Conservation (phyloP, 306 rosid species). For the Carpinus fangiana region DNA sequence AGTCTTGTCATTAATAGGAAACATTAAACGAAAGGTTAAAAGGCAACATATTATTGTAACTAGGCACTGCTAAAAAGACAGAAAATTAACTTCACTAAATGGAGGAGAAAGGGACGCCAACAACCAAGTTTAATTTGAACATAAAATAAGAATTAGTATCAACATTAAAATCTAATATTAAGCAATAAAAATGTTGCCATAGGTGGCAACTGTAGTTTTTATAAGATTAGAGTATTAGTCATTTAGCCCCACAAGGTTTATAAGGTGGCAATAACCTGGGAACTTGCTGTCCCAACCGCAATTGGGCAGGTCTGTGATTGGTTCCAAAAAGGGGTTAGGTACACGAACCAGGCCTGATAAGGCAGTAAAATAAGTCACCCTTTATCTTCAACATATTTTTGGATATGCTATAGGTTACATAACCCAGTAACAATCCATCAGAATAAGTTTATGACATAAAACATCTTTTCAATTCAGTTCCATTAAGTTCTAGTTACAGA, state of each 20-base stretch:
- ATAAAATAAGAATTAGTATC: background rate
- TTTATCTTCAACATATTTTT: background rate
- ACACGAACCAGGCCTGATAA: background rate
- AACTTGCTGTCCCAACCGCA: background rate
- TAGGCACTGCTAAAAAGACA: background rate
- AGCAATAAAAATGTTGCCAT: background rate
- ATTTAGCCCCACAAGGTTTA: background rate
- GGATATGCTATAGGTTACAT: background rate
- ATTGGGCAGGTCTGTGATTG: background rate
- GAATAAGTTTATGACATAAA: background rate
- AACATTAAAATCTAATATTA: background rate
- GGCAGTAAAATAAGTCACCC: background rate
- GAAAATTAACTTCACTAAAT: background rate
- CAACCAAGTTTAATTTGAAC: background rate
- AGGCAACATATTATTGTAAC: slow-evolving; percentile 1
- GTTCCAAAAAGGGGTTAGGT: background rate
- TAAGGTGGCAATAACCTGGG: background rate
- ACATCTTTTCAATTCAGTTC: too few relatives aligned
- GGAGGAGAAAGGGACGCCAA: too few relatives aligned
- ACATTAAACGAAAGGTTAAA: slow-evolving; percentile 14
- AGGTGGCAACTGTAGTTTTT: background rate
- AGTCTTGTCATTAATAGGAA: slow-evolving; percentile 13
- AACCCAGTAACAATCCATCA: background rate
- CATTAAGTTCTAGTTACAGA: too few relatives aligned
- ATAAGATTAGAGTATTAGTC: too few relatives aligned